Evolutionary conservation across 176 grass and related monocot genomes (phyloP).

Genomic region (Triticum aestivum): DNA sequence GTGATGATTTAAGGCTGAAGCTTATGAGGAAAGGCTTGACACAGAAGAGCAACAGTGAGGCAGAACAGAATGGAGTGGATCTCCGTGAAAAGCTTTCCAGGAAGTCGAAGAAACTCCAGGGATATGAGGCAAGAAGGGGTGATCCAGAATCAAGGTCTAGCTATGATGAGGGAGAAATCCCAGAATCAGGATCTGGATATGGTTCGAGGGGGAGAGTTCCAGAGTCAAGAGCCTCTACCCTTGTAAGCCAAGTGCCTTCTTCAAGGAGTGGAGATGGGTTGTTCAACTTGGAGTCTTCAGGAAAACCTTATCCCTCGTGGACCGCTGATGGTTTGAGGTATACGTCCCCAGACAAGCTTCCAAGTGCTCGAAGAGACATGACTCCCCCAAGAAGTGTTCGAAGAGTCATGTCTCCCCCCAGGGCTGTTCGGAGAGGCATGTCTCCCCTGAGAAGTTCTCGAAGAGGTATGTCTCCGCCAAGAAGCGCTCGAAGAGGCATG

Average conservation of each 20-base stretch:
- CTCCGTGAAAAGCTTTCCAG: conserved; percentile 79
- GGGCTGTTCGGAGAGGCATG: conserved; percentile 28
- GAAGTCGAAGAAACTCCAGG: conserved; percentile 32
- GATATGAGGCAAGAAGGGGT: conserved; percentile 42
- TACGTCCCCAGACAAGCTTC: conserved; percentile 48
- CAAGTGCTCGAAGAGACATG: conserved; percentile 26
- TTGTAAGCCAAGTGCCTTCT: conserved; percentile 42
- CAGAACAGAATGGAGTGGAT: conserved; percentile 49
- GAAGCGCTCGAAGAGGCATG: conserved; percentile 25
- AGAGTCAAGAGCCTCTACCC: conserved; percentile 46
- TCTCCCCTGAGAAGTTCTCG: conserved; percentile 42
- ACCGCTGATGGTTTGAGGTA: conserved; percentile 36
- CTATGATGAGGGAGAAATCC: conserved; percentile 32
- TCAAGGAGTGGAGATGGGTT: conserved; percentile 59
- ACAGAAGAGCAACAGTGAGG: conserved; percentile 41
- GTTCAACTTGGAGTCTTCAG: conserved; percentile 41
- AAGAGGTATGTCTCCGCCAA: conserved; percentile 48
- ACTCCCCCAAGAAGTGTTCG: conserved; percentile 41
- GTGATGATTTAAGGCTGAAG: conserved; percentile 75
- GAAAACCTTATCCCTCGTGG: conserved; percentile 45
- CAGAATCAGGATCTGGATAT: conserved; percentile 42
- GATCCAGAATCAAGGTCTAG: conserved; percentile 43
- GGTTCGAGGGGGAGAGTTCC: conserved; percentile 27
- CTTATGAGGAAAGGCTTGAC: conserved; percentile 65
- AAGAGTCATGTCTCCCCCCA: conserved; percentile 44